These are phyloP conservation scores for Termitomyces sp. DNA, from an alignment of 768 basidiomycete species.

Conservation along the genomic window DNA sequence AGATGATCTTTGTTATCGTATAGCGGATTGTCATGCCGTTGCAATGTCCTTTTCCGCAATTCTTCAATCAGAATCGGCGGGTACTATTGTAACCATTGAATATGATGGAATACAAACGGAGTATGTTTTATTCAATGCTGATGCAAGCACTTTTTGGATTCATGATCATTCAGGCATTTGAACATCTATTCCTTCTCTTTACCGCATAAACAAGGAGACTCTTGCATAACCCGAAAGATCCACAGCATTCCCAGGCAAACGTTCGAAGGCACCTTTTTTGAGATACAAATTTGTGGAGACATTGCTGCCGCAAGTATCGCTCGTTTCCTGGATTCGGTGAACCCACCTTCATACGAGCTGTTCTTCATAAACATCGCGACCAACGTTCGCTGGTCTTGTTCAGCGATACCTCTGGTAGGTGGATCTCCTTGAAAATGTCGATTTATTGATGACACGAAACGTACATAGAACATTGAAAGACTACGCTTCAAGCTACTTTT, in stretches of 20 bases:
- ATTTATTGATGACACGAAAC: constrained; percentile 7
- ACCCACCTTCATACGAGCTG: constrained; percentile 19
- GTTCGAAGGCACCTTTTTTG: constrained; percentile 19
- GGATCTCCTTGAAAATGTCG: constrained; percentile 6
- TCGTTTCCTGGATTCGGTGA: constrained; percentile 11
- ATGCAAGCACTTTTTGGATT: not conserved
- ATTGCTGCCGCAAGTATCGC: constrained; percentile 24
- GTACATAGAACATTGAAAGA: constrained; percentile 26
- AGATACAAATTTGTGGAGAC: constrained; percentile 21
- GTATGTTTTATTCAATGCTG: not conserved
- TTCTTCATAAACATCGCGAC: constrained; percentile 28
- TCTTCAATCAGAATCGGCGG: constrained; percentile 16
- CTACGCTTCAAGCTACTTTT: constrained; percentile 29
- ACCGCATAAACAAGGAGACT: constrained; percentile 9
- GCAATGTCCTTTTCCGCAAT: constrained; percentile 32
- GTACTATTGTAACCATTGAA: constrained; percentile 11
- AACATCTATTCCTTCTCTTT: constrained; percentile 21
- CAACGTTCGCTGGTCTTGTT: constrained; percentile 9
- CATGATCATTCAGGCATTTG: constrained; percentile 7
- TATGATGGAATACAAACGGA: constrained; percentile 9
- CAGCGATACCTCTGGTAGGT: constrained; percentile 9
- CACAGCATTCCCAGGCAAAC: constrained; percentile 13
- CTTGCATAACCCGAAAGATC: constrained; percentile 5
- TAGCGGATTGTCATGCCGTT: constrained; percentile 23
- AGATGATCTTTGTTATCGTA: constrained; percentile 23